Evolutionary conservation across 148 eudicot species (phyloP).

Genomic region (Selenicereus undatus): DNA sequence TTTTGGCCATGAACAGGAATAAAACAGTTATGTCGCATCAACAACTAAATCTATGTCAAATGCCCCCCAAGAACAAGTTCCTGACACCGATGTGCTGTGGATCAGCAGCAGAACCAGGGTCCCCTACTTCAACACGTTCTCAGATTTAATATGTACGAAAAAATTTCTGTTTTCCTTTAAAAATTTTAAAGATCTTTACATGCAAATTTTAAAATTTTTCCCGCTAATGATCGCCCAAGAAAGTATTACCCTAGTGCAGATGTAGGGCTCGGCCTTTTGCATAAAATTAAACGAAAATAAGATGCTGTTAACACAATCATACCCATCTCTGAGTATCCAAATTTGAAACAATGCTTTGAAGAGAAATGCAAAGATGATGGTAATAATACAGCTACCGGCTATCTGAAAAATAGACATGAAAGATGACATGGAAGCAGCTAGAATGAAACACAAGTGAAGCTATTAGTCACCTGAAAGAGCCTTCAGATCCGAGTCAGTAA

Average conservation of each 20-base stretch:
- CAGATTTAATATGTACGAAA: no score
- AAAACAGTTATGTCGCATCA: not conserved
- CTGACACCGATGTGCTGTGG: not conserved
- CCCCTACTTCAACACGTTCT: no score
- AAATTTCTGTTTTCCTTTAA: no score
- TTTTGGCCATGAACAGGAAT: not conserved
- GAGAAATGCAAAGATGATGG: not conserved
- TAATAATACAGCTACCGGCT: not conserved
- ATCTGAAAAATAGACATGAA: not conserved
- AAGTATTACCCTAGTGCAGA: no score
- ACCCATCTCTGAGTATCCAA: not conserved
- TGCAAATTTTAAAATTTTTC: no score
- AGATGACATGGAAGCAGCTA: constrained; percentile 3
- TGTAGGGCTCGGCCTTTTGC: not conserved
- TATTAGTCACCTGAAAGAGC: constrained; percentile 34
- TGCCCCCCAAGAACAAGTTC: not conserved
- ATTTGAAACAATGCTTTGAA: not conserved
- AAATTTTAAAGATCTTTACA: no score
- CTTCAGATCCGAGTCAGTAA: constrained; percentile 34
- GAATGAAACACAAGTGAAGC: not conserved
- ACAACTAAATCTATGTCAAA: not conserved
- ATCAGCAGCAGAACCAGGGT: not conserved
- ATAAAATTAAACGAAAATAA: not conserved
- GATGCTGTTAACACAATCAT: not conserved
- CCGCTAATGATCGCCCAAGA: no score